Percentiles rank a stretch among this genome's conserved stretches.
phyloP scores from a whole-genome alignment of 306 rosid genomes.

The Vicia villosa region DNA sequence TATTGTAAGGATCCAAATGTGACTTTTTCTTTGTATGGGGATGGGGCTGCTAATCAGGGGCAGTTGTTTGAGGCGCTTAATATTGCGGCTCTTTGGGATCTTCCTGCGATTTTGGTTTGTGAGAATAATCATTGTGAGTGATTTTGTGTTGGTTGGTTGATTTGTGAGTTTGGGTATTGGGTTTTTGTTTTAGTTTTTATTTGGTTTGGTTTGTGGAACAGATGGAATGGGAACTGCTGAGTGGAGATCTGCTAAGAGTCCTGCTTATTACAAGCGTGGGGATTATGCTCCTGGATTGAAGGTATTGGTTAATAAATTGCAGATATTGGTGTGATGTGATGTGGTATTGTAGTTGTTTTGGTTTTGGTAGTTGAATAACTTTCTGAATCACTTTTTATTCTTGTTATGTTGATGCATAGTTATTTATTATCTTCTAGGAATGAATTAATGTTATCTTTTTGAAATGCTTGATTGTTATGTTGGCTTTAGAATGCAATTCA shows the following conservation, averaged over 20 bases:
- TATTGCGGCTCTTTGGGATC: constrained; percentile 91
- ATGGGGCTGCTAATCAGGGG: constrained; percentile 97
- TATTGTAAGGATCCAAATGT: constrained; percentile 76
- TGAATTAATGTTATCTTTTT: neutral
- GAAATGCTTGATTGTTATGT: neutral
- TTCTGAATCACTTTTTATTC: neutral
- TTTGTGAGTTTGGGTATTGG: neutral
- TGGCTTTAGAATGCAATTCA: constrained; percentile 20
- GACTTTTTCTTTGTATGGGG: constrained; percentile 80
- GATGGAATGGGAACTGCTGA: constrained; percentile 99
- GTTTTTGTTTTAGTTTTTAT: neutral
- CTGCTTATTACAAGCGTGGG: constrained; percentile 94
- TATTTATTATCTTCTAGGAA: constrained; percentile 16
- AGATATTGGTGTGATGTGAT: neutral
- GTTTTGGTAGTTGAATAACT: neutral
- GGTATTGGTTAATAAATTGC: constrained; percentile 44
- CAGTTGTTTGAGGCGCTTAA: constrained; percentile 94
- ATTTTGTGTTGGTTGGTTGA: neutral
- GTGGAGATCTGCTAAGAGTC: constrained; percentile 93
- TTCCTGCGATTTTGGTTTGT: constrained; percentile 92
- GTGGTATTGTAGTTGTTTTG: neutral
- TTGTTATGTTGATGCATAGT: neutral
- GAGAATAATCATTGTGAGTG: constrained; percentile 95
- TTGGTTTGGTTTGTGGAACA: constrained; percentile 35
- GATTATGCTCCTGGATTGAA: constrained; percentile 95